A percentile compares a stretch with the other conserved stretches of the same genome.
Conservation (phyloP, 192 early-diverging fungal genomes). For the Coemansia sp. region DNA sequence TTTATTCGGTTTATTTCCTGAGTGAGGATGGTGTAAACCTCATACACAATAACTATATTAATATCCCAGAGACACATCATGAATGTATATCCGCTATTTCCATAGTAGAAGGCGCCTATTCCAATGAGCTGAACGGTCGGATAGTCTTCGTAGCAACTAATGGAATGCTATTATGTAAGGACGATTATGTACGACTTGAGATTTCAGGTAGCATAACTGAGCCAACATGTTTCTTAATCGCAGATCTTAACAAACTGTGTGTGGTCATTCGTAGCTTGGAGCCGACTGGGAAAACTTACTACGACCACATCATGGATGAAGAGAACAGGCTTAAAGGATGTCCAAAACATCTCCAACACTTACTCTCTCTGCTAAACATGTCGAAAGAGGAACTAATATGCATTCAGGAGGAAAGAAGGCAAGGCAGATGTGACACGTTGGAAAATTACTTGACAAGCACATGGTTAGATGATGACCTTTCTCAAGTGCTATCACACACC, state of each 20-base stretch:
- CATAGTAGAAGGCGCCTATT: no score
- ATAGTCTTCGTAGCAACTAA: neutral
- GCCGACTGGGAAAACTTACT: neutral
- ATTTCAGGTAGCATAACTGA: neutral
- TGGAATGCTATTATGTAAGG: neutral
- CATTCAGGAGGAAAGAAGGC: neutral
- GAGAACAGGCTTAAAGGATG: neutral
- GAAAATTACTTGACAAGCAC: no score
- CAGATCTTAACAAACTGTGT: neutral
- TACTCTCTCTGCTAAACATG: neutral
- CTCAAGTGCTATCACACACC: no score
- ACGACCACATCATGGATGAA: neutral
- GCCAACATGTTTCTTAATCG: no score
- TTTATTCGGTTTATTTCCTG: no score
- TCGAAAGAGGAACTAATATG: neutral
- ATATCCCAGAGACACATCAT: no score
- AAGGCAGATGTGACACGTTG: neutral
- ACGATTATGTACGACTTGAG: neutral
- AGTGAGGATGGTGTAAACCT: no score
- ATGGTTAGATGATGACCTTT: no score
- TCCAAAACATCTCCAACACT: neutral
- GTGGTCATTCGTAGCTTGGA: neutral
- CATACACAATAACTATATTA: no score
- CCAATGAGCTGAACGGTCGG: neutral
- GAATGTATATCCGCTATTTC: no score